Evolutionary conservation across 2,329 filamentous ascomycete species (phyloP), one percentile per base, ranked within the genome.

Genomic region (Botrytis elliptica): DNA sequence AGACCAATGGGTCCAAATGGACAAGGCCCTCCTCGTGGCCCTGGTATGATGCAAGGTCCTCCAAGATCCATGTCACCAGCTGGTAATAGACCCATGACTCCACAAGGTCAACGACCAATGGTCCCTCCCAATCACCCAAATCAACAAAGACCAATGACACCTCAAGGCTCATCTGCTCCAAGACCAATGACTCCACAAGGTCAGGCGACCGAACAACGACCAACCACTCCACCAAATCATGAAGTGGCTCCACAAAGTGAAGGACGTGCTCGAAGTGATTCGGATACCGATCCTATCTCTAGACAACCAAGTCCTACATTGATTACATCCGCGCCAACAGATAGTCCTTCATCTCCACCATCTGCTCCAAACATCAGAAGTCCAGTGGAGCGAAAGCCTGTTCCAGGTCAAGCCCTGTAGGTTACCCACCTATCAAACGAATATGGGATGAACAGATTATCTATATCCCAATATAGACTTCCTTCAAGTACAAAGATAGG

Each of bases 381-480:
- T 36, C 70, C 59, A 16, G 42, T 71, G 40, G 75, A 70, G 18
- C 75, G 79, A 65, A 81, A 81, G 67, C 80, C 79, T 33, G 78
- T 81, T 72, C 79, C 79, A 25, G 80, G 80, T 71, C 80, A 81
- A 77, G 80, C 80, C 63, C 60, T 80, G 73, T 81, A 75, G 77
- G 74, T 57, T 22, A 16, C 25, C 44, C 65, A 46, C 36, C 42
- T 73, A 74, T 57, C 49, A 55, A 69, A 25, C 36, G 5, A 72
- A 63, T 46, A 63, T 44, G 72, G 68, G 65, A 68, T 73, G 63
- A 59, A 52, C 36, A 55, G 22, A 59, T 52, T 20, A 57, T 55
- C 36, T 71, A 25, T 57, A 38, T n/a, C 46, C 25, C 33, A 42
- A 42, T 33, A 49, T 71, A 49, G 33, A 40, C 60, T 65, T 65